These are phyloP conservation scores for Penicillium egyptiacum DNA, from an alignment of 495 filamentous ascomycete species.

Conservation along the genomic window DNA sequence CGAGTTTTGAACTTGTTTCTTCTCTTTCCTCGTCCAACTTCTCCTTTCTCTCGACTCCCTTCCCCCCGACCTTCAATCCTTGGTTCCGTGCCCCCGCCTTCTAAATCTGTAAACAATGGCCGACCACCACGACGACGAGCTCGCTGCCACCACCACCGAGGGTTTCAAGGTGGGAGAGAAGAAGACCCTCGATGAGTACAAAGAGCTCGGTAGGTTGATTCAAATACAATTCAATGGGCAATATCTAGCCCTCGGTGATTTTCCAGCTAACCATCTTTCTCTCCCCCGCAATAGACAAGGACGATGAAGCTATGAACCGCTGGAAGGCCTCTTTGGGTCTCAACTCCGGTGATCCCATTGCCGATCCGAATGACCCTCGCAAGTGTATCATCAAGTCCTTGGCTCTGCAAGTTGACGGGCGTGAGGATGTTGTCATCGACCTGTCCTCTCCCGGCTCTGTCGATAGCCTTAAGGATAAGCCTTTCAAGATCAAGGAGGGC, in stretches of 20 bases:
- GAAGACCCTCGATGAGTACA: slow-evolving; percentile 92
- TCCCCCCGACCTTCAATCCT: slow-evolving; percentile 3
- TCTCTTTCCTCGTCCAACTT: background rate
- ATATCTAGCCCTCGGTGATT: background rate
- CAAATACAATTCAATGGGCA: background rate
- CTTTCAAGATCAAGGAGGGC: slow-evolving; percentile 97
- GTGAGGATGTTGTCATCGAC: slow-evolving; percentile 81
- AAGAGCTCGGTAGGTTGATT: slow-evolving; percentile 74
- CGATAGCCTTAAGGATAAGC: slow-evolving; percentile 72
- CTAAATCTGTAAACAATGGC: slow-evolving; percentile 56
- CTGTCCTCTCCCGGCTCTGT: slow-evolving; percentile 64
- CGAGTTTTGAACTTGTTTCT: background rate
- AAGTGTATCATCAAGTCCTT: slow-evolving; percentile 89
- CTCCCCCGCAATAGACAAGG: slow-evolving; percentile 44
- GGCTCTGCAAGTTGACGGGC: slow-evolving; percentile 75
- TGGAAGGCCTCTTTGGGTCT: slow-evolving; percentile 97
- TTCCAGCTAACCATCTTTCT: slow-evolving; percentile 8
- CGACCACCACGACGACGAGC: slow-evolving; percentile 74
- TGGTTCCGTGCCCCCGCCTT: slow-evolving; percentile 25
- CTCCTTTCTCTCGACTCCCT: background rate
- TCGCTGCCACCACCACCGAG: slow-evolving; percentile 79
- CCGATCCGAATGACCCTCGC: slow-evolving; percentile 71
- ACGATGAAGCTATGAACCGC: slow-evolving; percentile 90
- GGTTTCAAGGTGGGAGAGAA: slow-evolving; percentile 98
- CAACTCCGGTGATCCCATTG: slow-evolving; percentile 60